phyloP scores from a whole-genome alignment of 306 rosid genomes.

The Acmispon strigosus region DNA sequence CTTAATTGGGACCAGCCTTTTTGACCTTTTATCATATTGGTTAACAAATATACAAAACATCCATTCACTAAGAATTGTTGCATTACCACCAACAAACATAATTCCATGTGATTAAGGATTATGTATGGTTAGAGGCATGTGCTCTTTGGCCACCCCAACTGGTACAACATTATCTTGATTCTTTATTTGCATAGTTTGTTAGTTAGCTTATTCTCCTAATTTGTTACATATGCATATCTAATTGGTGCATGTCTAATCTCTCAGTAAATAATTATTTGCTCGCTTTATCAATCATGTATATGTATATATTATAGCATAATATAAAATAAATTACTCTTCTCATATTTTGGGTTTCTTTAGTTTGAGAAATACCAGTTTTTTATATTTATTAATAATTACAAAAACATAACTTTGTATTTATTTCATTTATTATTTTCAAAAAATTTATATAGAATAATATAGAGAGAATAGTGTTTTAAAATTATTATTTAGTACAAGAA shows the following conservation, averaged over 20 bases:
- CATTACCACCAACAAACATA: background rate
- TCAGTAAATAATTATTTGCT: background rate
- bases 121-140: background rate
- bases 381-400: too few relatives aligned
- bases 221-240: background rate
- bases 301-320: too few relatives aligned
- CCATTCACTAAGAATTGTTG: background rate
- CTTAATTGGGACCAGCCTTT: conserved; percentile 9
- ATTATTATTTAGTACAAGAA: too few relatives aligned
- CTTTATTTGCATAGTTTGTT: background rate
- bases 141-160: conserved; percentile 1
- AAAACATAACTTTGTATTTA: too few relatives aligned
- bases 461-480: too few relatives aligned
- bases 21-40: background rate
- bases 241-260: background rate
- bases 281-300: too few relatives aligned
- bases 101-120: conserved; percentile 6
- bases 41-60: background rate
- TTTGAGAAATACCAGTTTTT: too few relatives aligned
- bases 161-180: conserved; percentile 2
- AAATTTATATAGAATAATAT: too few relatives aligned
- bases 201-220: background rate
- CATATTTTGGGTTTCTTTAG: too few relatives aligned
- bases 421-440: too few relatives aligned
- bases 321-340: too few relatives aligned